Evolutionary conservation across 441 rosid genomes (phyloP).

Genomic region (Eugenia klotzschiana): DNA sequence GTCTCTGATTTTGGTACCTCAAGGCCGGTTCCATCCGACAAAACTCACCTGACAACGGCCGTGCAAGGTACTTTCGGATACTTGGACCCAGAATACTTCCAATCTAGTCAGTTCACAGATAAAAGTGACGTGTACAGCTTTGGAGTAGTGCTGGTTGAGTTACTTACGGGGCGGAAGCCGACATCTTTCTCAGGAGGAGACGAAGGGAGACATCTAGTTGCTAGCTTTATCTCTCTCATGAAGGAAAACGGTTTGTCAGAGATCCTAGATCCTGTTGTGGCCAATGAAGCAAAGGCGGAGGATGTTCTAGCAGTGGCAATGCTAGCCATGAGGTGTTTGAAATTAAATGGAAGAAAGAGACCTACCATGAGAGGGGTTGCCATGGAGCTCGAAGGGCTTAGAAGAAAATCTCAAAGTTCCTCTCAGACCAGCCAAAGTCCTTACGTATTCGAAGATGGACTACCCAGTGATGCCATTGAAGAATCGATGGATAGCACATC

Average conservation of each 20-base stretch:
- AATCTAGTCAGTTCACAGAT: constrained; percentile 23
- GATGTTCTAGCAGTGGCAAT: constrained; percentile 7
- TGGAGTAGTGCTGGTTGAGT: constrained; percentile 25
- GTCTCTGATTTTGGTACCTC: constrained; percentile 44
- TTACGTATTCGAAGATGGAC: not conserved
- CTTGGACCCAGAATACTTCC: constrained; percentile 43
- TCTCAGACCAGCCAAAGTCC: not conserved
- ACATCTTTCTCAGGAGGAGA: constrained; percentile 5
- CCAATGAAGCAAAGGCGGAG: constrained; percentile 6
- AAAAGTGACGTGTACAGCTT: constrained; percentile 27
- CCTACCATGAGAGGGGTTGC: constrained; percentile 25
- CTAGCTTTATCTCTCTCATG: constrained; percentile 2
- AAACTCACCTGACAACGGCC: constrained; percentile 28
- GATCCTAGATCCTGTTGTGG: constrained; percentile 9
- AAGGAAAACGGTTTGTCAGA: constrained; percentile 1
- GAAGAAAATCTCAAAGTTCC: constrained; percentile 1
- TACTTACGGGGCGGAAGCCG: constrained; percentile 15
- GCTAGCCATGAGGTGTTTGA: constrained; percentile 18
- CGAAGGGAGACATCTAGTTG: constrained; percentile 7
- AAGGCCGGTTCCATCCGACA: constrained; percentile 23
- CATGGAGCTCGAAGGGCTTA: constrained; percentile 14
- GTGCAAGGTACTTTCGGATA: constrained; percentile 41
- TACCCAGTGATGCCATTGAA: not conserved
- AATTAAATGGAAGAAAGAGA: constrained; percentile 18
- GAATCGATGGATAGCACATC: not conserved